Evolutionary conservation across 805 yeast genomes (phyloP), one percentile per base, ranked within the genome.

Genomic region (Candida quercuum): DNA sequence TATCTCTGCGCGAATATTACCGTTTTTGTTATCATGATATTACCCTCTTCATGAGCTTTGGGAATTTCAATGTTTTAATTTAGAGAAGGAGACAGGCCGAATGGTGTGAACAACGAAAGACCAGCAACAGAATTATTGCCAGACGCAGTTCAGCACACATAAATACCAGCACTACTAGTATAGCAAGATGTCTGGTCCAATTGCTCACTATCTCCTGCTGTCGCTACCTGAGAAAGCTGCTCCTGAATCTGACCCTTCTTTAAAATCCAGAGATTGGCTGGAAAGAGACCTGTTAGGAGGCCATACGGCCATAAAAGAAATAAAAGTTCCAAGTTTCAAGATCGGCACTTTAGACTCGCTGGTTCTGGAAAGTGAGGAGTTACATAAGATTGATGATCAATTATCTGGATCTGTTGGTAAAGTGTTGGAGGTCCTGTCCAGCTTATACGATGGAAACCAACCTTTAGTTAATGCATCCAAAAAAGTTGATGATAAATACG

Each of bases 291-390:
- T 82, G 41, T 63, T 73, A 42, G 74, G 69, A 17, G 89, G 88
- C 16, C 71, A 67, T 48, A 70, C 74, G 28, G 78, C 75, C 34
- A 67, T 86, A 24, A 60, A 69, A 37, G 65, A 71, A 39, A 74
- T 84, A 41, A 66, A 69, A 25, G 69, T 88, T 36, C 98, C 98
- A 7, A 78, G 72, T 44, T 91, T 93, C 63, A 91, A 93, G 61
- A 86, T 93, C 45, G 97, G 97, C 21, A 89, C 98, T 11, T 73
- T 93, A 56, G 99, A 93, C 62, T 81, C 88, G 22, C 72, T 93
- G 42, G 94, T 93, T 38, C 79, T 83, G 51, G 89, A 89, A 62
- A 78, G 89, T 59, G 99, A 93, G 54, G 98, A 91, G 54, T 72
- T 93, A 40, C 66, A 76, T 29, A 89, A 87, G 58, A 66, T 81